phyloP scores from a whole-genome alignment of 208 protist species.

The Trypanosoma vivax region DNA sequence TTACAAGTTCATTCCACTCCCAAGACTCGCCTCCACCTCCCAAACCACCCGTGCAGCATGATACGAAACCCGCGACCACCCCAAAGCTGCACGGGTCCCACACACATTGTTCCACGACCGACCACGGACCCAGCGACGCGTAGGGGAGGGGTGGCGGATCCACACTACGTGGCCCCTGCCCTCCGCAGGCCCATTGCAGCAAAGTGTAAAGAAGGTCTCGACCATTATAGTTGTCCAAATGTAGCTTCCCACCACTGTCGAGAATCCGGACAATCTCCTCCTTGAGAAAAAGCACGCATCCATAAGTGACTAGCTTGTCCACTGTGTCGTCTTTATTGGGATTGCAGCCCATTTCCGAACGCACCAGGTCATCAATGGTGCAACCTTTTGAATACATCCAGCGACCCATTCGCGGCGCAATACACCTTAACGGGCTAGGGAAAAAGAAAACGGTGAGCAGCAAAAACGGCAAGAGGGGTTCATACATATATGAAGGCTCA shows the following conservation, averaged over 20 bases:
- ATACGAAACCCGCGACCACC: slow-evolving; percentile 24
- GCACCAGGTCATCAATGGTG: slow-evolving; percentile 2
- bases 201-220: slow-evolving; percentile 12
- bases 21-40: slow-evolving; percentile 4
- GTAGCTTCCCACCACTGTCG: background rate
- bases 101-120: slow-evolving; percentile 13
- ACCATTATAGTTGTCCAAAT: background rate
- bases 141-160: background rate
- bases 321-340: background rate
- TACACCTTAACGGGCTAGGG: background rate
- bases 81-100: slow-evolving; percentile 25
- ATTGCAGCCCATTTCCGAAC: background rate
- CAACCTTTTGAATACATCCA: slow-evolving; percentile 14
- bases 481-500: background rate
- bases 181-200: slow-evolving; percentile 12
- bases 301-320: background rate
- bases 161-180: background rate
- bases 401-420: slow-evolving; percentile 9
- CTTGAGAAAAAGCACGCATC: slow-evolving; percentile 19
- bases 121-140: slow-evolving; percentile 5
- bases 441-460: background rate
- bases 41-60: background rate
- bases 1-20: slow-evolving; percentile 20
- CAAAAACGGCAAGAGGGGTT: background rate
- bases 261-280: slow-evolving; percentile 8